Percentiles rank a stretch among this genome's conserved stretches.
These are phyloP conservation scores for Spinacia oleracea DNA, from an alignment of 179 eudicot genomes.

Conservation along the genomic window DNA sequence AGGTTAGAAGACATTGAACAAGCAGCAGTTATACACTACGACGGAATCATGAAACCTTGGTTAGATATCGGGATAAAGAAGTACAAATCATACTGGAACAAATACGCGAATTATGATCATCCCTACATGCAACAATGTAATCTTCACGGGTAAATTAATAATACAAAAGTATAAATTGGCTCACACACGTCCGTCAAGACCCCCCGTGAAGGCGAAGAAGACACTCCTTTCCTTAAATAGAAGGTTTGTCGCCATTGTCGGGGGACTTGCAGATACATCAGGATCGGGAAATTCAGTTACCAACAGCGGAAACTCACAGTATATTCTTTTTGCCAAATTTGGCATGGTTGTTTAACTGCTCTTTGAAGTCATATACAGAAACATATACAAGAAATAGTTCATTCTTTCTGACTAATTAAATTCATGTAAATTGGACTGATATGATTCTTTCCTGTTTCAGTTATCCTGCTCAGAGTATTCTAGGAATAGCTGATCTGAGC, in stretches of 20 bases:
- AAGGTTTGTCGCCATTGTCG: slow-evolving; percentile 15
- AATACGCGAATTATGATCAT: slow-evolving; percentile 57
- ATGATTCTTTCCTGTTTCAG: background rate
- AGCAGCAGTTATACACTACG: slow-evolving; percentile 86
- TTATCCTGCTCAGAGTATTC: slow-evolving; percentile 13
- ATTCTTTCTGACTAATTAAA: slow-evolving; percentile 32
- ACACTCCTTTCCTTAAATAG: slow-evolving; percentile 6
- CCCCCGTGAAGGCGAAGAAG: slow-evolving; percentile 10
- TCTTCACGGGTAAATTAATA: slow-evolving; percentile 73
- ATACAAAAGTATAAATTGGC: background rate
- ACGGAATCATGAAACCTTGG: slow-evolving; percentile 96
- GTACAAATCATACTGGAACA: slow-evolving; percentile 76
- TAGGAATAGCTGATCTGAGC: slow-evolving; percentile 25
- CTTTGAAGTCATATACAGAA: slow-evolving; percentile 26
- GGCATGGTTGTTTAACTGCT: slow-evolving; percentile 25
- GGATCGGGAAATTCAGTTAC: slow-evolving; percentile 8
- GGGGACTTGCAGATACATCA: slow-evolving; percentile 1
- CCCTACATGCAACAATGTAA: slow-evolving; percentile 86
- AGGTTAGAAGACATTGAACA: slow-evolving; percentile 51
- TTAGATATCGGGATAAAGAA: slow-evolving; percentile 72
- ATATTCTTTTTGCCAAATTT: slow-evolving; percentile 33
- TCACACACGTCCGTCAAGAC: slow-evolving; percentile 10
- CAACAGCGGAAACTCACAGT: slow-evolving; percentile 1
- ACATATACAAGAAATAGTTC: slow-evolving; percentile 31
- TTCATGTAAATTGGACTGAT: slow-evolving; percentile 35